These are phyloP conservation scores for Paulownia fortunei DNA, from an alignment of 257 asterid species.

Conservation along the genomic window DNA sequence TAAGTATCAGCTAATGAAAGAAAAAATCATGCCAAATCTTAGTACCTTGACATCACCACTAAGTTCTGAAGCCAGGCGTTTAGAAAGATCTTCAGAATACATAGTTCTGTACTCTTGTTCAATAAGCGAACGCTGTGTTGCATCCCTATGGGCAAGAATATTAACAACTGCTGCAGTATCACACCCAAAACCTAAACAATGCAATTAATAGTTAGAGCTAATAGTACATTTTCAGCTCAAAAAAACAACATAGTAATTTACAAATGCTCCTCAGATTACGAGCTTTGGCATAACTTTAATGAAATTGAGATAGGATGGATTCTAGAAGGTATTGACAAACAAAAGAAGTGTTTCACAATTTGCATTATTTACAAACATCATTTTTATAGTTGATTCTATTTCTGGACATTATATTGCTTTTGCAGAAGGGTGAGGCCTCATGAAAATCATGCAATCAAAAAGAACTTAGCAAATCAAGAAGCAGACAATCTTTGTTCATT, in stretches of 20 bases:
- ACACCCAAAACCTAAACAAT: slow-evolving; percentile 82
- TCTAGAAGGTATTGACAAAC: not conserved
- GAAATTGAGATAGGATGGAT: not conserved
- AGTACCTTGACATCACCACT: slow-evolving; percentile 78
- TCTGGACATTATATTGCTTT: not conserved
- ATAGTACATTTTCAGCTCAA: not conserved
- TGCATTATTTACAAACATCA: not conserved
- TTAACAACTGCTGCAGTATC: slow-evolving; percentile 76
- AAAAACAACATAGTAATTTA: not conserved
- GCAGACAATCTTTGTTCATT: not conserved
- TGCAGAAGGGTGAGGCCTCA: not conserved
- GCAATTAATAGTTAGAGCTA: not conserved
- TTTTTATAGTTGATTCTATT: not conserved
- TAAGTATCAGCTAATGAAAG: not conserved
- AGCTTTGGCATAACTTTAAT: not conserved
- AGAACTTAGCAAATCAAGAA: not conserved
- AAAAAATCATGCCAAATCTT: not conserved
- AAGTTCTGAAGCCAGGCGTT: slow-evolving; percentile 84
- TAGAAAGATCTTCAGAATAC: slow-evolving; percentile 71
- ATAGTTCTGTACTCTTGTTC: slow-evolving; percentile 76
- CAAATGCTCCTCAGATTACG: not conserved
- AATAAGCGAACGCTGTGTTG: slow-evolving; percentile 81
- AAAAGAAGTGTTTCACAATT: not conserved
- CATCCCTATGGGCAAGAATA: slow-evolving; percentile 88
- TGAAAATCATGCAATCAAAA: not conserved